Evolutionary conservation across 2,329 filamentous ascomycete genomes (phyloP), one percentile per base, ranked within the genome.

Genomic region (Aureobasidium sp.): DNA sequence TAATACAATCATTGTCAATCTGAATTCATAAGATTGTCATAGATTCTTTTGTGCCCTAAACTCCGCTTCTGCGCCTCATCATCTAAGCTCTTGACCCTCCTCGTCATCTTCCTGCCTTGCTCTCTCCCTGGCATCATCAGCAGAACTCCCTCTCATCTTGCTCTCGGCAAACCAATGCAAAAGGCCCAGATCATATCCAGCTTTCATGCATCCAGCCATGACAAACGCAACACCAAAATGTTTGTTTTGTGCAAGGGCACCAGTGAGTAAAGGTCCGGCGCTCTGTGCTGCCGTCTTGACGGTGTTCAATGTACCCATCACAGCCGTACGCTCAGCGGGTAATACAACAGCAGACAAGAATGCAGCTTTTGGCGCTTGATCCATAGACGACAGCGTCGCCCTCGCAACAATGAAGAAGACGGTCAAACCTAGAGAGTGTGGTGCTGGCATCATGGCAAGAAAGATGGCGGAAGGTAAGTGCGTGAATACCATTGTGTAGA

Each of bases 301-400:
- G 0, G 87, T 83, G 64, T 89, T 90, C 3, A 89, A 78, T 0
- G 86, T 76, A 0, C 88, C 88, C 82, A 91, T 86, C 11, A 89
- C 82, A 0, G 86, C 85, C 0, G 88, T 91, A 1, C 88, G 80
- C 71, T 91, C 87, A 2, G 79, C 76, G 0, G 86, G 80, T 10
- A 83, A 79, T 3, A 91, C 79, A 0, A 85, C 81, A 1, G 85
- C 83, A 0, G 88, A 83, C 2, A 91, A 72, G 69, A 91, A 90
- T 0, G 88, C 88, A 3, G 83, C 81, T 9, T 87, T 81, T 0
- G 88, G 88, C 0, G 86, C 87, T 27, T 83, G 80, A 66, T 91
- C 88, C 87, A 91, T 91, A 53, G 78, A 84, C 60, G 84, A 81
- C 0, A 82, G 81, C 63, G 82, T 84, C 0, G 86, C 79, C 7